phyloP scores from a whole-genome alignment of 2,329 filamentous ascomycete species.

The Botrytis tulipae region DNA sequence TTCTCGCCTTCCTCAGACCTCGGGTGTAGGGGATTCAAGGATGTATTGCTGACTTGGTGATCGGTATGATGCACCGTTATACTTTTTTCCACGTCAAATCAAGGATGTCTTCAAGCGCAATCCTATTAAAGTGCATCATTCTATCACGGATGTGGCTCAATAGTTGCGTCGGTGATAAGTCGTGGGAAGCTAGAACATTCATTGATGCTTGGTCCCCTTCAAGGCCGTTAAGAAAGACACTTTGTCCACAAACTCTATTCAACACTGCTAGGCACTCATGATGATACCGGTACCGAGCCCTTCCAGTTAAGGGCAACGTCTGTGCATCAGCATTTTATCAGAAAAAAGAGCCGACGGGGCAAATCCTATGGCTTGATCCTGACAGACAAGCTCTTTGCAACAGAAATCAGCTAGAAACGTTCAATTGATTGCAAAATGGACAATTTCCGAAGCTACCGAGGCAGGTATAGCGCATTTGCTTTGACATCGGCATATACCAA shows the following conservation, averaged over 20 bases:
- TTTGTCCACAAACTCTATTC: background rate
- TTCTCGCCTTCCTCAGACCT: background rate
- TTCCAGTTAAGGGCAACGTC: background rate
- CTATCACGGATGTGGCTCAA: background rate
- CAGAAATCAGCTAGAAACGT: too few relatives aligned
- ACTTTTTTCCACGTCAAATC: background rate
- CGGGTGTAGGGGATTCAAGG: background rate
- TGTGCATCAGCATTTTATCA: background rate
- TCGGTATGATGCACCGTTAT: background rate
- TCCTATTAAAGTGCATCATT: background rate
- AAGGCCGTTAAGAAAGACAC: background rate
- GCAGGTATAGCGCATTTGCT: background rate
- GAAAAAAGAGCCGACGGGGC: background rate
- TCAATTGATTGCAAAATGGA: background rate
- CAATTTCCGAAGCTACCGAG: background rate
- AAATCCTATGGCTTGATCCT: background rate
- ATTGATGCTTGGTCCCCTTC: background rate
- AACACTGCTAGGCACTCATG: background rate
- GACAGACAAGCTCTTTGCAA: background rate
- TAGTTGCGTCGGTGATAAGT: background rate
- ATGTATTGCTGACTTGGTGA: background rate
- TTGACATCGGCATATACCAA: background rate
- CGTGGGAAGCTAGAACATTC: background rate
- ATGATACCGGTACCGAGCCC: background rate
- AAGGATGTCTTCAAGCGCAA: background rate